These are phyloP conservation scores for Handroanthus guayacan DNA, from an alignment of 257 asterid genomes.

Conservation along the genomic window DNA sequence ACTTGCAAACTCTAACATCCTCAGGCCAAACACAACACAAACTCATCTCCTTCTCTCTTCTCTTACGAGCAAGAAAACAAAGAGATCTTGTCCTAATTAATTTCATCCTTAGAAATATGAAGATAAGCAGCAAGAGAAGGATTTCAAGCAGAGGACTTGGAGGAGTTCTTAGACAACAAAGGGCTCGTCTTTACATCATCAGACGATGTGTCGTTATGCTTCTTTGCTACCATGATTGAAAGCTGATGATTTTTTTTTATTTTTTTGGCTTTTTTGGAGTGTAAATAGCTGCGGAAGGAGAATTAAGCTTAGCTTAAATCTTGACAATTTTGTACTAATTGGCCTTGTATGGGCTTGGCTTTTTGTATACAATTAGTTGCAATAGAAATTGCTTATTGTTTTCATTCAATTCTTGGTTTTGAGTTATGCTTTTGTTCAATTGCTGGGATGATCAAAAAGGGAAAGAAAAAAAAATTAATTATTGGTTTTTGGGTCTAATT, in stretches of 20 bases:
- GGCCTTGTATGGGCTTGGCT: slow-evolving; percentile 21
- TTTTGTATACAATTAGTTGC: slow-evolving; percentile 34
- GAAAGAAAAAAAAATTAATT: background rate
- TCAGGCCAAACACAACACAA: background rate
- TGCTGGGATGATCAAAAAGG: background rate
- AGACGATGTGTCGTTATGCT: slow-evolving; percentile 79
- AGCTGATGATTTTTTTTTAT: background rate
- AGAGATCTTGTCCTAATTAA: background rate
- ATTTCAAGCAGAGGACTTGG: slow-evolving; percentile 55
- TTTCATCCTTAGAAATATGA: slow-evolving; percentile 32
- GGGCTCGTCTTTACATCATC: slow-evolving; percentile 68
- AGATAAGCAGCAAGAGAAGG: slow-evolving; percentile 51
- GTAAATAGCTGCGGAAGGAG: slow-evolving; percentile 44
- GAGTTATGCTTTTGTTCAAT: background rate
- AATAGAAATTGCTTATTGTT: slow-evolving; percentile 6
- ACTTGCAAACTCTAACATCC: background rate
- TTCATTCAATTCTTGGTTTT: background rate
- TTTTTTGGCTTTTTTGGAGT: slow-evolving; percentile 26
- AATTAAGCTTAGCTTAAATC: background rate
- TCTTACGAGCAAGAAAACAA: background rate
- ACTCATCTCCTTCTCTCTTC: background rate
- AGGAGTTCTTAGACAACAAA: slow-evolving; percentile 62
- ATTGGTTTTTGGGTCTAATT: background rate
- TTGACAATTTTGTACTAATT: slow-evolving; percentile 56
- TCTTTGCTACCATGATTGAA: slow-evolving; percentile 73